phyloP scores from a whole-genome alignment of 2,329 filamentous ascomycete species.

The Cadophora gregata region DNA sequence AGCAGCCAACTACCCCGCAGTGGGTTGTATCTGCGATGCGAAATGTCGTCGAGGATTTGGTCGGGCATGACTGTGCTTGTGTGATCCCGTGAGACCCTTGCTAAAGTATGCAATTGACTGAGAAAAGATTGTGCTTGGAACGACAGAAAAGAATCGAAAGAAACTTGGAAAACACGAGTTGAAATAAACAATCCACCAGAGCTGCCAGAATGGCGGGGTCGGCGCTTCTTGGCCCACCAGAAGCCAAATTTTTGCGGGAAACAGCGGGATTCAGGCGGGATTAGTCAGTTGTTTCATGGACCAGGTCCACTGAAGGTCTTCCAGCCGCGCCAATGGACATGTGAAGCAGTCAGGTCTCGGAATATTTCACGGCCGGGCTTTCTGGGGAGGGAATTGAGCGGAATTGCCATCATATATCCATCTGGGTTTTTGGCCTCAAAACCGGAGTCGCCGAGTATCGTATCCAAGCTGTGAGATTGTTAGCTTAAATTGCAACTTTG shows the following conservation, averaged over 20 bases:
- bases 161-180: constrained; percentile 1
- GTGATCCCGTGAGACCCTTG: not conserved
- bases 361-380: not conserved
- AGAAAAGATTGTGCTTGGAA: not conserved
- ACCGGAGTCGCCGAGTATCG: not conserved
- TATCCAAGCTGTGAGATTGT: too few relatives aligned
- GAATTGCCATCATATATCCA: not conserved
- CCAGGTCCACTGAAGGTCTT: constrained; percentile 2
- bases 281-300: not conserved
- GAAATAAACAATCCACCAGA: not conserved
- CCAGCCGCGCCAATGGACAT: constrained; percentile 2
- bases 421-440: not conserved
- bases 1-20: constrained; percentile 90
- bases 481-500: too few relatives aligned
- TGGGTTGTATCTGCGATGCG: constrained; percentile 92
- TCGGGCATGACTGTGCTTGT: constrained; percentile 64
- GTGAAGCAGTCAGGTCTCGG: not conserved
- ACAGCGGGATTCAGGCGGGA: constrained; percentile 12
- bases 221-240: not conserved
- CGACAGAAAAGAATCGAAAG: not conserved
- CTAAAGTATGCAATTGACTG: not conserved
- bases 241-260: constrained; percentile 6
- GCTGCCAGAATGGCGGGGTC: constrained; percentile 9
- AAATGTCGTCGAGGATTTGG: constrained; percentile 90
- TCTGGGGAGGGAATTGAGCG: not conserved